phyloP scores from a whole-genome alignment of 73 alveolate genomes.

The Symbiodinium pilosum region DNA sequence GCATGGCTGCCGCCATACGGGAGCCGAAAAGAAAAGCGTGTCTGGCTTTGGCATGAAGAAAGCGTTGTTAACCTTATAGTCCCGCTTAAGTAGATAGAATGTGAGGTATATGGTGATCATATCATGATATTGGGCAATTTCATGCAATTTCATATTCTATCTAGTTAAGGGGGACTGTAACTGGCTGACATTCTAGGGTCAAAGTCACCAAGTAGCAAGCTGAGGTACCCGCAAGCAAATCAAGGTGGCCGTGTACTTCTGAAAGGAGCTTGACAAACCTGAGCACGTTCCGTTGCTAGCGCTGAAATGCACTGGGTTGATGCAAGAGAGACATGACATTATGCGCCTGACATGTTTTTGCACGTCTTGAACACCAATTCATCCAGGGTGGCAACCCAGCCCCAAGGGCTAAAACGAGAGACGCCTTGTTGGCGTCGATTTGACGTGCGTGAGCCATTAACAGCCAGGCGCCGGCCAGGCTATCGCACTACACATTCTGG shows the following conservation, averaged over 20 bases:
- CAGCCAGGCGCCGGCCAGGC: no score
- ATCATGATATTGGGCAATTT: no score
- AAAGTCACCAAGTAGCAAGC: background rate
- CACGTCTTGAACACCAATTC: no score
- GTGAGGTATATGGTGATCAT: no score
- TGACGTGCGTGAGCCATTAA: no score
- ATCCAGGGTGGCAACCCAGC: no score
- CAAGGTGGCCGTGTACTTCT: conserved; percentile 24
- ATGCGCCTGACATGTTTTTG: no score
- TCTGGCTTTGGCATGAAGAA: conserved; percentile 81
- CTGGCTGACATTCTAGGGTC: background rate
- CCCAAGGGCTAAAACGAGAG: no score
- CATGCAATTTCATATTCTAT: no score
- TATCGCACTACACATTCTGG: no score
- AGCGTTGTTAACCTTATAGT: conserved; percentile 91
- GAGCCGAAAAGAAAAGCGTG: conserved; percentile 47
- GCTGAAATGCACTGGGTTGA: background rate
- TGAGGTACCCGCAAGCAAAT: conserved; percentile 16
- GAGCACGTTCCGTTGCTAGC: background rate
- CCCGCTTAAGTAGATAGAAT: no score
- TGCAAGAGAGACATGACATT: background rate
- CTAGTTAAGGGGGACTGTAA: background rate
- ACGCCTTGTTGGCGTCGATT: no score
- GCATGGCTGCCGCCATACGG: conserved; percentile 87
- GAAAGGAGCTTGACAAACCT: conserved; percentile 28